A percentile compares a stretch with the other conserved stretches of the same genome.
phyloP scores from a whole-genome alignment of 768 basidiomycete genomes.

The Boletus reticuloceps region DNA sequence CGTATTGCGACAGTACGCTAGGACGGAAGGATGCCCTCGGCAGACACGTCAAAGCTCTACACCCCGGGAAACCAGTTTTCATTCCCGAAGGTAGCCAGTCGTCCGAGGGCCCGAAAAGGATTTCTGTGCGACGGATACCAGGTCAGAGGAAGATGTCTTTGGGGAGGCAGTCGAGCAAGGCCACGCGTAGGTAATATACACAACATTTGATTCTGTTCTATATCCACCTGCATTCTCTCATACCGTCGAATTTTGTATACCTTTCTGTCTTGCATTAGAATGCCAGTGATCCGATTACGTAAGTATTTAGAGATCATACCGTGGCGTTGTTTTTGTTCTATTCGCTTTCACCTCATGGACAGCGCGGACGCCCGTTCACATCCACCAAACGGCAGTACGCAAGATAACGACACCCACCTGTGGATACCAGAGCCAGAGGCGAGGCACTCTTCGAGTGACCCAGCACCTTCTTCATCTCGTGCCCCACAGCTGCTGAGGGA shows the following conservation, averaged over 20 bases:
- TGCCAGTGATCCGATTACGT: constrained; percentile 9
- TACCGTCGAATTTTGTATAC: neutral
- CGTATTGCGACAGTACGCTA: constrained; percentile 15
- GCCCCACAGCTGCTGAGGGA: constrained; percentile 49
- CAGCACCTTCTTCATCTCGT: constrained; percentile 24
- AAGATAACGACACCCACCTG: constrained; percentile 20
- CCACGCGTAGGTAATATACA: neutral
- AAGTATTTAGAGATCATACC: constrained; percentile 4
- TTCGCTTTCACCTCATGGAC: constrained; percentile 13
- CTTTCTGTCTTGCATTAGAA: neutral
- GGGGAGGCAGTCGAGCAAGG: constrained; percentile 7
- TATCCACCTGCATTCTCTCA: neutral
- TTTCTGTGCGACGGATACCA: neutral
- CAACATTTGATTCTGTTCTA: neutral
- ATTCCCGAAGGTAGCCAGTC: neutral
- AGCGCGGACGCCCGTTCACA: neutral
- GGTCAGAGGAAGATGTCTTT: constrained; percentile 4
- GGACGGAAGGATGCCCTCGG: constrained; percentile 27
- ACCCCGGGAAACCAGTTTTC: neutral
- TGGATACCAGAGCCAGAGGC: constrained; percentile 33
- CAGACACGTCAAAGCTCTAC: constrained; percentile 21
- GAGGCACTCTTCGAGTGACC: constrained; percentile 13
- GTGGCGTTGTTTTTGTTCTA: neutral
- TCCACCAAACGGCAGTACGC: neutral
- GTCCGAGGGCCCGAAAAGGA: neutral